A percentile compares a stretch with the other conserved stretches of the same genome.
Evolutionary conservation across 495 filamentous ascomycete species (phyloP).

Genomic region (Neurospora sp.): DNA sequence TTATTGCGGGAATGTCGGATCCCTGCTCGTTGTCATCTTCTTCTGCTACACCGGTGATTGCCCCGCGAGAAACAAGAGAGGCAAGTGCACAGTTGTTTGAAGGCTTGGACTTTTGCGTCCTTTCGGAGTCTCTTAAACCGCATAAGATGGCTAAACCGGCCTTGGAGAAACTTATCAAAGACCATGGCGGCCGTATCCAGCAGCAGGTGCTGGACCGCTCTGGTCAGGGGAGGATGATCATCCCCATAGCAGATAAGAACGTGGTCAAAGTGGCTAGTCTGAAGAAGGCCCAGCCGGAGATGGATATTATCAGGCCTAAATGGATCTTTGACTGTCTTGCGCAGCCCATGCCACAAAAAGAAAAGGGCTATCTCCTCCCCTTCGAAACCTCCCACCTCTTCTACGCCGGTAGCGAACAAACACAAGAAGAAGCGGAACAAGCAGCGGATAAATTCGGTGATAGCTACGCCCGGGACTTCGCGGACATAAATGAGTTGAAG

Average conservation of each 20-base stretch:
- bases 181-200: conserved; percentile 73
- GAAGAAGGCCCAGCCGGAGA: conserved; percentile 50
- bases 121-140: conserved; percentile 32
- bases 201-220: conserved; percentile 44
- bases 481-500: conserved; percentile 50
- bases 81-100: conserved; percentile 47
- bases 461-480: conserved; percentile 67
- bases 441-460: conserved; percentile 73
- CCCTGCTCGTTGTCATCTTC: conserved; percentile 25
- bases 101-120: conserved; percentile 66
- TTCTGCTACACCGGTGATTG: conserved; percentile 40
- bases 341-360: conserved; percentile 47
- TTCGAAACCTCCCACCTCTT: conserved; percentile 45
- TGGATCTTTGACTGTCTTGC: conserved; percentile 81
- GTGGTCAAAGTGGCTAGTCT: conserved; percentile 80
- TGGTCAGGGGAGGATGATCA: conserved; percentile 41
- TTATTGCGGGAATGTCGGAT: conserved; percentile 60
- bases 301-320: conserved; percentile 63
- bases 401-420: conserved; percentile 23
- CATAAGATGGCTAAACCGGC: conserved; percentile 66
- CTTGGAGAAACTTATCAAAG: conserved; percentile 79
- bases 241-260: conserved; percentile 73
- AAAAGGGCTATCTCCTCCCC: conserved; percentile 48
- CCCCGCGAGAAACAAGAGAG: not conserved
- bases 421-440: conserved; percentile 17